These are phyloP conservation scores for Citrullus colocynthis DNA, from an alignment of 306 rosid genomes.

Conservation along the genomic window DNA sequence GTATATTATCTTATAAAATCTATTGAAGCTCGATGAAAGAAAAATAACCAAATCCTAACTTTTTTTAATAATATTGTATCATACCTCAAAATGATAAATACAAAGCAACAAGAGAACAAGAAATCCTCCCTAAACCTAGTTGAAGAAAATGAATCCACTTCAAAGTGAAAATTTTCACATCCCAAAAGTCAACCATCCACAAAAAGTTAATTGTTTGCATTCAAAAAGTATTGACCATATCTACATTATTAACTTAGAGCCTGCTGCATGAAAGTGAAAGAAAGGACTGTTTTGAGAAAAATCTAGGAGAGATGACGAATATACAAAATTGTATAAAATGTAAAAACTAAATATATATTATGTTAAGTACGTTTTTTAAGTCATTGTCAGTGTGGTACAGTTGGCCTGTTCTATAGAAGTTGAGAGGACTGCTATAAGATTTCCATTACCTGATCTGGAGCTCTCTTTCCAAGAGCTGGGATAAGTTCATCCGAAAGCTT, in stretches of 20 bases:
- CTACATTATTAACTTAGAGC: background rate
- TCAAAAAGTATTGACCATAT: background rate
- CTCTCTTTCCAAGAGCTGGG: slow-evolving; percentile 46
- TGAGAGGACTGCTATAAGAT: background rate
- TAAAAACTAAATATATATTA: background rate
- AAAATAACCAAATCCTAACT: background rate
- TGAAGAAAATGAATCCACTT: background rate
- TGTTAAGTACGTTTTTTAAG: background rate
- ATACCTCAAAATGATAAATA: background rate
- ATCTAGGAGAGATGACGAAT: background rate
- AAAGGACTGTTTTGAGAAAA: background rate
- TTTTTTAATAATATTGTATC: background rate
- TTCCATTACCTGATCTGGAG: slow-evolving; percentile 71
- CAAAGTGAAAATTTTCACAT: background rate
- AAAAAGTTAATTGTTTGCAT: background rate
- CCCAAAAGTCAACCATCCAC: background rate
- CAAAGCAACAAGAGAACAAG: background rate
- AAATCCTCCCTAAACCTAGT: background rate
- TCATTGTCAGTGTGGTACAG: background rate
- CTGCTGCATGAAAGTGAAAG: background rate
- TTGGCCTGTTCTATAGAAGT: background rate
- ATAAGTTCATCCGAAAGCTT: slow-evolving; percentile 70
- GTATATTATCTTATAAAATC: background rate
- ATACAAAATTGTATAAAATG: background rate
- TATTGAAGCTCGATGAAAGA: background rate